Evolutionary conservation across 257 asterid species (phyloP).

Genomic region (Lycium ferocissimum): DNA sequence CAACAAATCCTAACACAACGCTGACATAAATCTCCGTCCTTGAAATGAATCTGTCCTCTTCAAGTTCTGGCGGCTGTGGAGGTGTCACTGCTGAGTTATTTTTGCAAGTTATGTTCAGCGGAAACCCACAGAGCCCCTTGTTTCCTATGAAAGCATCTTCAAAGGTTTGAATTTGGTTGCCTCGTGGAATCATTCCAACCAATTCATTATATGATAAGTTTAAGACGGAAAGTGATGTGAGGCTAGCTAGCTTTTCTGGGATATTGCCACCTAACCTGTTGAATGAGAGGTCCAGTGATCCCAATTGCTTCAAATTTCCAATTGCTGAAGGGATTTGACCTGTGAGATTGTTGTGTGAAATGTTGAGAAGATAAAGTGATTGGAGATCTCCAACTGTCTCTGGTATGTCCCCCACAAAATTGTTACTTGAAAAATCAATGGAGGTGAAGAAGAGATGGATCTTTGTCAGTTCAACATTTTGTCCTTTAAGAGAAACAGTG

Average conservation of each 20-base stretch:
- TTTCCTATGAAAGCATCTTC: constrained; percentile 44
- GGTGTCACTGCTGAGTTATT: neutral
- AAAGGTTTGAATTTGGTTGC: constrained; percentile 44
- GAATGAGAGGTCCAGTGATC: constrained; percentile 49
- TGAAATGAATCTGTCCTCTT: neutral
- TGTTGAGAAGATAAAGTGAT: constrained; percentile 46
- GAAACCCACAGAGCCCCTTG: constrained; percentile 42
- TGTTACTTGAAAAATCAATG: constrained; percentile 59
- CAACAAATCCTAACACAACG: constrained; percentile 33
- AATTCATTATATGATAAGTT: constrained; percentile 50
- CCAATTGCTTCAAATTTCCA: constrained; percentile 44
- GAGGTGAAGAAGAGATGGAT: constrained; percentile 44
- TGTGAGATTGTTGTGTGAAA: constrained; percentile 47
- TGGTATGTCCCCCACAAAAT: constrained; percentile 53
- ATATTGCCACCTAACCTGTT: constrained; percentile 46
- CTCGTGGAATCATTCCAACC: constrained; percentile 46
- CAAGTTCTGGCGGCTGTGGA: constrained; percentile 6
- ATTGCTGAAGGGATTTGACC: constrained; percentile 44
- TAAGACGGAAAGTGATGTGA: constrained; percentile 47
- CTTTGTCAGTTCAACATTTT: constrained; percentile 28
- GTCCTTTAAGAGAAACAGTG: constrained; percentile 44
- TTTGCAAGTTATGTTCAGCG: constrained; percentile 29
- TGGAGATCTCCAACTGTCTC: constrained; percentile 46
- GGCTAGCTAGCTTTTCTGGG: constrained; percentile 40
- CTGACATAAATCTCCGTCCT: constrained; percentile 32